Conservation (phyloP, 2,329 filamentous ascomycete genomes). For the Trichoderma citrinoviride region DNA sequence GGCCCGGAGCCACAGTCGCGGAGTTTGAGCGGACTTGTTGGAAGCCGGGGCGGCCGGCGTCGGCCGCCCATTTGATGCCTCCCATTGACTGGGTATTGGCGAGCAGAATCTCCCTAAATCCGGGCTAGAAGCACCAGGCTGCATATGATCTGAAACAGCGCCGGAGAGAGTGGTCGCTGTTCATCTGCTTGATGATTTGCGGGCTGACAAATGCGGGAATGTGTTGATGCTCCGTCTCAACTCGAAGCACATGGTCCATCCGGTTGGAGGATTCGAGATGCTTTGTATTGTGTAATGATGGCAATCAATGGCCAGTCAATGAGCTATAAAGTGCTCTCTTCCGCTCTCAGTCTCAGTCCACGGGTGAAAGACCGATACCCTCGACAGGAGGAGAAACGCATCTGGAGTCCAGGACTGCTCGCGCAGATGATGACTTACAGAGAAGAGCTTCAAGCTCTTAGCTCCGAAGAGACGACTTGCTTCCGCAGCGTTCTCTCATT, state of each 20-base stretch:
- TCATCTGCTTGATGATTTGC: too few relatives aligned
- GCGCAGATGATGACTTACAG: not conserved
- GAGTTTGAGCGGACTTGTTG: not conserved
- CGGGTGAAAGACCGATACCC: not conserved
- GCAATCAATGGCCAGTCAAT: too few relatives aligned
- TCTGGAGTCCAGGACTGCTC: not conserved
- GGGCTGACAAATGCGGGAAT: not conserved
- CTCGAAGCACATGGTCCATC: too few relatives aligned
- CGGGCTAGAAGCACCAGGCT: not conserved
- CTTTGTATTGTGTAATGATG: too few relatives aligned
- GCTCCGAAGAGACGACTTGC: too few relatives aligned
- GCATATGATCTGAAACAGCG: not conserved
- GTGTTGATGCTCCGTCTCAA: too few relatives aligned
- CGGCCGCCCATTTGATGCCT: not conserved
- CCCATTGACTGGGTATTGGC: not conserved
- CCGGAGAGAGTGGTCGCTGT: too few relatives aligned
- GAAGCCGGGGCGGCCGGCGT: not conserved
- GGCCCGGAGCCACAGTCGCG: not conserved
- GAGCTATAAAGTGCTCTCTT: not conserved
- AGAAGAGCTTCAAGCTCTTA: not conserved
- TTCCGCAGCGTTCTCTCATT: too few relatives aligned
- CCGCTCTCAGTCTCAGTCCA: not conserved
- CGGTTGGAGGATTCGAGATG: too few relatives aligned
- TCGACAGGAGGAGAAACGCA: not conserved
- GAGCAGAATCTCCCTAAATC: not conserved